Percentiles rank a stretch among this genome's conserved stretches.
Conservation (phyloP, 208 protist species). For the Crithidia sp. region DNA sequence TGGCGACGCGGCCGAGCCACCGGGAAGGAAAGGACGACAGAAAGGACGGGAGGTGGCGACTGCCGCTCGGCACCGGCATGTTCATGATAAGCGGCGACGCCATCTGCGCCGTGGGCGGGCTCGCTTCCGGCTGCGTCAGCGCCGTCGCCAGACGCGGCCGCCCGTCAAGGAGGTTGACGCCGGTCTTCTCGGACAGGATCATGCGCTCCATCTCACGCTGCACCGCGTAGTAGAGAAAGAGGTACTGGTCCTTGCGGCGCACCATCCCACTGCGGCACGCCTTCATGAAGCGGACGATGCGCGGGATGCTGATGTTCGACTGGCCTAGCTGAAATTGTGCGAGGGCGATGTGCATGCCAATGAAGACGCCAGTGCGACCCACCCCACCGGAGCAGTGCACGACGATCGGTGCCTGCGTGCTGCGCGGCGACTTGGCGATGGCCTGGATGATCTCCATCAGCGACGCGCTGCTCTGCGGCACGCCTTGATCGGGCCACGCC, state of each 20-base stretch:
- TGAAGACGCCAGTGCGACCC: slow-evolving; percentile 89
- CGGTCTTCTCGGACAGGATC: slow-evolving; percentile 68
- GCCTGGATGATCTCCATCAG: slow-evolving; percentile 83
- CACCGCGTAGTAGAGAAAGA: slow-evolving; percentile 77
- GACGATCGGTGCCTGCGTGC: slow-evolving; percentile 62
- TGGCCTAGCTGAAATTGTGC: slow-evolving; percentile 75
- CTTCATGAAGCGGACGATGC: slow-evolving; percentile 72
- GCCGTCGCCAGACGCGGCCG: slow-evolving; percentile 12
- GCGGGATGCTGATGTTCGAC: slow-evolving; percentile 56
- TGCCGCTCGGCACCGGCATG: slow-evolving; percentile 5
- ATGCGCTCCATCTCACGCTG: slow-evolving; percentile 84
- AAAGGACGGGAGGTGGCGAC: slow-evolving; percentile 4
- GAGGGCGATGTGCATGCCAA: slow-evolving; percentile 76
- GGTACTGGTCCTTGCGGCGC: slow-evolving; percentile 84
- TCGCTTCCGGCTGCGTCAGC: slow-evolving; percentile 1
- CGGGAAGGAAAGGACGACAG: background rate
- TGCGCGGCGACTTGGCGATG: slow-evolving; percentile 58
- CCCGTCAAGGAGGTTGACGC: slow-evolving; percentile 57
- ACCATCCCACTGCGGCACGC: slow-evolving; percentile 84
- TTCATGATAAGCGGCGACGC: slow-evolving; percentile 28
- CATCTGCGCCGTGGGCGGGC: slow-evolving; percentile 16
- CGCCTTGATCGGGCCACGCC: slow-evolving; percentile 87
- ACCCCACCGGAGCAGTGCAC: slow-evolving; percentile 91
- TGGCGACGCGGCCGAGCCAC: background rate
- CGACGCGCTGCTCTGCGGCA: slow-evolving; percentile 67